phyloP scores from a whole-genome alignment of 1,139 yeast species.

The Scheffersomyces quercinus region DNA sequence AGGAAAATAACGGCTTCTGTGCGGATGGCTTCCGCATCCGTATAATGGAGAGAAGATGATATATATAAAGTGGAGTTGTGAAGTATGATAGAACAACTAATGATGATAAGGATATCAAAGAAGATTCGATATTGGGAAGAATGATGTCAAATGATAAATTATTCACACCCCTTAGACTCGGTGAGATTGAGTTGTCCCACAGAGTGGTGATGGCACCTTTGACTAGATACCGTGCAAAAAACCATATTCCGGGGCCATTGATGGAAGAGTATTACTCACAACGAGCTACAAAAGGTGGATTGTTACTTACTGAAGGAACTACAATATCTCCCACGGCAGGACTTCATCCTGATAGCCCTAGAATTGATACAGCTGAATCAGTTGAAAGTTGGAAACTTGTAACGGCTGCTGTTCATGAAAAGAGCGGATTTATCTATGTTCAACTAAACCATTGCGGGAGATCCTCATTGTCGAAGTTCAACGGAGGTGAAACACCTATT shows the following conservation, averaged over 20 bases:
- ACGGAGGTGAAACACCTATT: slow-evolving; percentile 11
- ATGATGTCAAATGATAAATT: slow-evolving; percentile 10
- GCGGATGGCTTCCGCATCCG: too few species aligned
- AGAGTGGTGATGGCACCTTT: slow-evolving; percentile 17
- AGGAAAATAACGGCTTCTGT: too few species aligned
- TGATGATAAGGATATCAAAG: too few species aligned
- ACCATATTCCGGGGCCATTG: slow-evolving; percentile 13
- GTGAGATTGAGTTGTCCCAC: slow-evolving; percentile 12
- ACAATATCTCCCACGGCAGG: slow-evolving; percentile 18
- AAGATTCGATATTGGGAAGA: too few species aligned
- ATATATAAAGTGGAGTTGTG: too few species aligned
- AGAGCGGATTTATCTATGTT: slow-evolving; percentile 10
- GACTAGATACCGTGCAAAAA: slow-evolving; percentile 15
- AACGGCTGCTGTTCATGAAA: slow-evolving; percentile 12
- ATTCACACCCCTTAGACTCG: slow-evolving; percentile 17
- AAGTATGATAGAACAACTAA: too few species aligned
- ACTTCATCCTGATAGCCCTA: slow-evolving; percentile 50
- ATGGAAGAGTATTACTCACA: slow-evolving; percentile 12
- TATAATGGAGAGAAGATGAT: too few species aligned
- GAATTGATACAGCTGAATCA: slow-evolving; percentile 52
- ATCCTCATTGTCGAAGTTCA: slow-evolving; percentile 2
- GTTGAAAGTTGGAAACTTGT: slow-evolving; percentile 26
- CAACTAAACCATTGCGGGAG: slow-evolving; percentile 22
- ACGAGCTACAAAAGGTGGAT: slow-evolving; percentile 13
- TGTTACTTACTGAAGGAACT: slow-evolving; percentile 16